Evolutionary conservation across 352 stramenopile genomes (phyloP), one percentile per base, ranked within the genome.

Genomic region (Pythium oligandrum): DNA sequence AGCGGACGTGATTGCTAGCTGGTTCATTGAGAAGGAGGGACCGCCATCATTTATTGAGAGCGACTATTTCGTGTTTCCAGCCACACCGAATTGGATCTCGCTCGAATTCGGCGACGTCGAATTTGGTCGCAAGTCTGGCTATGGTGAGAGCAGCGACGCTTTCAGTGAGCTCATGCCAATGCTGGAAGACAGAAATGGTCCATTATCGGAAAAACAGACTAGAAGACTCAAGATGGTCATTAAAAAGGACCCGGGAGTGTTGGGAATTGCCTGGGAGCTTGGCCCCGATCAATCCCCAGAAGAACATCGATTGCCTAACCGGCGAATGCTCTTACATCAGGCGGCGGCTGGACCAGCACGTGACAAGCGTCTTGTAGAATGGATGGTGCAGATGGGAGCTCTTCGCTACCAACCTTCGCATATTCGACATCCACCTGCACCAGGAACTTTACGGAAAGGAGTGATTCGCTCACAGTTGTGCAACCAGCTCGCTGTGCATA

Each of bases 341-440:
- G n/a, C n/a, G n/a, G n/a, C 57, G 1, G 68, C 62, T 32, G 71
- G 71, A 0, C 50, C 47, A 39, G 63, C 60, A 3, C 57, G 64
- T 7, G 62, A 81, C 17, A 40, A 26, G 4, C 39, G 54, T 0
- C 60, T 75, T 4, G 59, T 73, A 0, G 67, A 80, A 35, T 80
- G 64, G 62, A 55, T 80, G 38, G 59, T 73, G 44, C 60, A 78
- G 17, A 69, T 76, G 66, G 26, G 53, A 8, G 40, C 44, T 35
- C 42, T 60, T 26, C 2, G 57, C 35, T 30, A 36, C 40, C 52
- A 61, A 38, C 34, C 58, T 37, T 31, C 35, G 53, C 49, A 57
- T 43, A 35, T 55, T 35, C 43, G 37, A n/a, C n/a, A n/a, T n/a
- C n/a, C n/a, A n/a, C n/a, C n/a, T n/a, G n/a, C n/a, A n/a, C n/a